Conservation (phyloP, 305 asterid genomes). For the Fraxinus velutina region DNA sequence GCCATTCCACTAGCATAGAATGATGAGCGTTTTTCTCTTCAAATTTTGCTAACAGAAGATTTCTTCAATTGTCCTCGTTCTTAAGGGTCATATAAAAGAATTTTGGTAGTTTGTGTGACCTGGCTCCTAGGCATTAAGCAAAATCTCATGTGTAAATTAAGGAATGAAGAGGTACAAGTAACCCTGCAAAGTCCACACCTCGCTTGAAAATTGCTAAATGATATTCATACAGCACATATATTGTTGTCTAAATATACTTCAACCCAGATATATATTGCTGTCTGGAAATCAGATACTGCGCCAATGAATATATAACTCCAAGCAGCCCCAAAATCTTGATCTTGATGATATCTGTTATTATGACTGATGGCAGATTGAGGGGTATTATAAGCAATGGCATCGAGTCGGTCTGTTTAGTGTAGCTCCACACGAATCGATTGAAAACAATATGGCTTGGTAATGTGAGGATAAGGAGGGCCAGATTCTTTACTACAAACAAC, state of each 20-base stretch:
- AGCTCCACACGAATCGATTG: conserved; percentile 91
- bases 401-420: conserved; percentile 58
- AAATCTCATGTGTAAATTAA: conserved; percentile 40
- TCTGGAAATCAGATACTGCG: conserved; percentile 85
- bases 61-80: neutral
- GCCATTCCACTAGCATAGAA: neutral
- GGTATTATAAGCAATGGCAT: conserved; percentile 72
- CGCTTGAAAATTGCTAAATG: conserved; percentile 36
- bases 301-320: conserved; percentile 80
- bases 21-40: neutral
- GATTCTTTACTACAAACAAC: conserved; percentile 83
- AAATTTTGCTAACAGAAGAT: neutral
- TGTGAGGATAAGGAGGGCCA: conserved; percentile 77
- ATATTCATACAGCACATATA: conserved; percentile 38
- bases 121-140: conserved; percentile 30
- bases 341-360: conserved; percentile 75
- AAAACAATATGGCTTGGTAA: conserved; percentile 91
- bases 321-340: conserved; percentile 88
- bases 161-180: conserved; percentile 33
- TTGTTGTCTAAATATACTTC: conserved; percentile 73
- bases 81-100: neutral
- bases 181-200: conserved; percentile 32
- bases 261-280: conserved; percentile 85
- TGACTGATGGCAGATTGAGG: conserved; percentile 71
- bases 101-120: neutral